Percentiles rank a stretch among this genome's conserved stretches.
phyloP scores from a whole-genome alignment of 495 filamentous ascomycete species.

The Xylaria castorea region DNA sequence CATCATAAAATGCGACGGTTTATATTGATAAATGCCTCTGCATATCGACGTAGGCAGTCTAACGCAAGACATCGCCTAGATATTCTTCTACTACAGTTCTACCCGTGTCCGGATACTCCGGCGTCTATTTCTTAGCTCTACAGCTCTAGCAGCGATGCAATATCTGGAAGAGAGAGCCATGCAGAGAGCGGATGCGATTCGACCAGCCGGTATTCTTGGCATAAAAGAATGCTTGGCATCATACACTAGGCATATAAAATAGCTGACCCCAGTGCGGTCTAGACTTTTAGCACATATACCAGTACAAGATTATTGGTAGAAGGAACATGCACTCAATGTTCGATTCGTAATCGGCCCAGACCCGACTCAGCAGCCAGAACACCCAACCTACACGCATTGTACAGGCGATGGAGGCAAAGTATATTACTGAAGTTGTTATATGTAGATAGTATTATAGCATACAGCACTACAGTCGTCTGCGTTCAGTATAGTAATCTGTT shows the following conservation, averaged over 20 bases:
- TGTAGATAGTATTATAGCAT: no score
- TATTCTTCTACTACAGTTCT: background rate
- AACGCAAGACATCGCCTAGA: background rate
- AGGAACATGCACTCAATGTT: background rate
- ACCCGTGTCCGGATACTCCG: background rate
- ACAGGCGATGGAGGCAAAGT: no score
- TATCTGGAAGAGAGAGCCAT: background rate
- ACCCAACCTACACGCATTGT: no score
- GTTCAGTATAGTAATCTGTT: no score
- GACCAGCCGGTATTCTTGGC: conserved; percentile 11
- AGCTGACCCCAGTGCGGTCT: conserved; percentile 16
- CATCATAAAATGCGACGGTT: background rate
- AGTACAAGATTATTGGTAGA: conserved; percentile 3
- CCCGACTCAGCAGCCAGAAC: background rate
- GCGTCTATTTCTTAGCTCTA: background rate
- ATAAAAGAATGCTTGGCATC: conserved; percentile 14
- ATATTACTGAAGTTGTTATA: no score
- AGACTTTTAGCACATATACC: background rate
- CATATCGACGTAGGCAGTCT: background rate
- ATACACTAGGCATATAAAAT: background rate
- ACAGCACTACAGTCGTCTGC: no score
- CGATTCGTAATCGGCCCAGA: background rate
- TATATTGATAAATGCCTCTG: background rate
- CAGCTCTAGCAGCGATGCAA: background rate
- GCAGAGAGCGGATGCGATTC: background rate